Base-by-base conservation (phyloP, 345 rosid species). In the Punica granatum region DNA sequence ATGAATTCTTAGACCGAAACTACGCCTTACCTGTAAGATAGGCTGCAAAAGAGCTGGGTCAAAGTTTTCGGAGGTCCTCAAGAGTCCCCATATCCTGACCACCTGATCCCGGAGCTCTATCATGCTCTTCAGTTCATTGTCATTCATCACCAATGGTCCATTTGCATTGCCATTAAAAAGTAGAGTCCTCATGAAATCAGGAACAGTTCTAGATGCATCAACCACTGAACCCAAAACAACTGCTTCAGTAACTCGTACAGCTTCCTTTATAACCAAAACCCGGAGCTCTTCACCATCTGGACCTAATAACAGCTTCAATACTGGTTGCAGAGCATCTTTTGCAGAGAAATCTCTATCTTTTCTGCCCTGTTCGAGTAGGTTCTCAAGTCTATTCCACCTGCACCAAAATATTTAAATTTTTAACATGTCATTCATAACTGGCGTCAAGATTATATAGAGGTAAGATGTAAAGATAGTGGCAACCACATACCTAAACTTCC, bases 341-440 rank as follows among this genome's bases (percentile, higher is more conserved):
- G 97, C 89, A 2, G 95, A 86, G 79, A 90, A 93, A 71, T 93
- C 98, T 66, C 94, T 82, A 72, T 94, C 99, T 77, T 89, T 86
- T 34, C 90, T 89, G 67, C 99, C 99, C 74, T 94, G 91, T 51
- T 78, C 90, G 54, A 94, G 88, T 72, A 94, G 86, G 75, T 94
- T 89, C 84, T 94, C 99, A 66, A 94, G 97, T 76, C 99, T 89
- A 78, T 83, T 89, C 99, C 99, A 94, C 77, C 92, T 88, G 84
- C 75, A 77, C n/a, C 68, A 75, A n/a, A 62, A 69, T 73, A 70
- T 59, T 8, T 41, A 16, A 49, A 30, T 21, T 39, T 71, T 68
- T 31, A 60, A 8, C 1, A 32, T 32, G 39, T 65, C 51, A 28
- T 4, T 10, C 25, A 26, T 37, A 32, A 39, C 7, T 39, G 26